Evolutionary conservation across 306 rosid species (phyloP).

Genomic region (Casuarina glauca): DNA sequence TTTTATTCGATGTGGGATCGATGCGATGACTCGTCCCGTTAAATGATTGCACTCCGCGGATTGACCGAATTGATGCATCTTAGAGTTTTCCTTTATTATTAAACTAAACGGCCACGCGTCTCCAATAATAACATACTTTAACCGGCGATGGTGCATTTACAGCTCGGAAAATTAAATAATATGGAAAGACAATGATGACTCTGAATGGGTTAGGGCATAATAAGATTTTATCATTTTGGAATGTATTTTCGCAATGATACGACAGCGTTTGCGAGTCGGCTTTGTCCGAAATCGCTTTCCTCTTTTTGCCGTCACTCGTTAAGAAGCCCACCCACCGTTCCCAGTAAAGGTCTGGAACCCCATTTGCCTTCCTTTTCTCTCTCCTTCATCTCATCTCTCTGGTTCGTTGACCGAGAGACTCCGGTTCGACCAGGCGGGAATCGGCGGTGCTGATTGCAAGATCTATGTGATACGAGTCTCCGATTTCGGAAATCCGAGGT

Average conservation of each 20-base stretch:
- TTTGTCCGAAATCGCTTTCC: slow-evolving; percentile 22
- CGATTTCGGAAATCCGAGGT: slow-evolving; percentile 42
- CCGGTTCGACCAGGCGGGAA: slow-evolving; percentile 19
- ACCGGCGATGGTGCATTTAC: too few species aligned
- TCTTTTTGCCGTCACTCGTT: slow-evolving; percentile 14
- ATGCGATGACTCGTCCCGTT: background rate
- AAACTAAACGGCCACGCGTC: too few species aligned
- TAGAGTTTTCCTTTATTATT: background rate
- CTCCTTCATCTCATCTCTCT: background rate
- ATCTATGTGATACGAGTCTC: slow-evolving; percentile 32
- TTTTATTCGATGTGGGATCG: background rate
- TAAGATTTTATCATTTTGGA: too few species aligned
- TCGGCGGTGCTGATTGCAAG: slow-evolving; percentile 17
- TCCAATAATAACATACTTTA: too few species aligned
- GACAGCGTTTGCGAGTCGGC: slow-evolving; percentile 2
- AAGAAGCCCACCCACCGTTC: slow-evolving; percentile 19
- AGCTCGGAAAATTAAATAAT: too few species aligned
- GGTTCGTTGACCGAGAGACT: slow-evolving; percentile 53
- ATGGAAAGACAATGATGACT: too few species aligned
- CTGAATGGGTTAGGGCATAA: too few species aligned
- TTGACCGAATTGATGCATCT: background rate
- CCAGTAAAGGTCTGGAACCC: slow-evolving; percentile 8
- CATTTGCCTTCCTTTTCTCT: background rate
- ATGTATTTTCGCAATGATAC: background rate
- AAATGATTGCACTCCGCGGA: background rate